Evolutionary conservation across 2,329 filamentous ascomycete species (phyloP).

Genomic region (Aspergillus versicolor): DNA sequence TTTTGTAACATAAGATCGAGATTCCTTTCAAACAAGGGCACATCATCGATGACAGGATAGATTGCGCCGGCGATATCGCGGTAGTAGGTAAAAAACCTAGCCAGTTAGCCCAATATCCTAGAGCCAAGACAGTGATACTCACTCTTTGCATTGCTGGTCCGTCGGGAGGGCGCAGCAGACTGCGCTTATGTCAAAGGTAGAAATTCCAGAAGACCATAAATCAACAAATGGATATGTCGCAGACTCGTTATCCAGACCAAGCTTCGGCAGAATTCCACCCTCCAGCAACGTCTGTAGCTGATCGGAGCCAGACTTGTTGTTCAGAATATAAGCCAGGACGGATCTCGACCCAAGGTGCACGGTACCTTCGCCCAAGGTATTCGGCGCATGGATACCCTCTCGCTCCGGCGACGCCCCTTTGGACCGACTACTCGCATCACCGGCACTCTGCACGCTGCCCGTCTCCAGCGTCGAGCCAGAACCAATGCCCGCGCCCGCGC

Average conservation of each 20-base stretch:
- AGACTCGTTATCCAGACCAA: slow-evolving; percentile 64
- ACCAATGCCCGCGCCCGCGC: neutral
- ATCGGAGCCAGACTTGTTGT: slow-evolving; percentile 51
- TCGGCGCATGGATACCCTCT: slow-evolving; percentile 61
- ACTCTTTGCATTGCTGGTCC: slow-evolving; percentile 58
- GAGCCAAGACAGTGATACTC: slow-evolving; percentile 17
- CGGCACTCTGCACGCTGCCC: slow-evolving; percentile 31
- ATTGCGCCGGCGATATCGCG: slow-evolving; percentile 59
- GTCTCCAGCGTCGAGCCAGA: slow-evolving; percentile 22
- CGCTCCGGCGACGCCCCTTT: slow-evolving; percentile 39
- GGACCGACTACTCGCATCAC: slow-evolving; percentile 30
- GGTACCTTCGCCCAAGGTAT: slow-evolving; percentile 59
- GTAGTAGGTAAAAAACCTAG: slow-evolving; percentile 57
- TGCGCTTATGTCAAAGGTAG: slow-evolving; percentile 56
- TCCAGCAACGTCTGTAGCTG: slow-evolving; percentile 57
- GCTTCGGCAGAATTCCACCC: slow-evolving; percentile 61
- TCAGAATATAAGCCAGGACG: slow-evolving; percentile 60
- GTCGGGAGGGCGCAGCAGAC: slow-evolving; percentile 59
- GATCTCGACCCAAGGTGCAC: slow-evolving; percentile 63
- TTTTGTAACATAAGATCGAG: slow-evolving; percentile 55
- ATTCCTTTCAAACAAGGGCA: slow-evolving; percentile 55
- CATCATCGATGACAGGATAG: slow-evolving; percentile 60
- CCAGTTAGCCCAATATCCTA: slow-evolving; percentile 6
- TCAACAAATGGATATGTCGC: slow-evolving; percentile 66
- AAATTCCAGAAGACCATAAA: slow-evolving; percentile 62